These are phyloP conservation scores for Sapria himalayana DNA, from an alignment of 345 rosid genomes.

Conservation along the genomic window DNA sequence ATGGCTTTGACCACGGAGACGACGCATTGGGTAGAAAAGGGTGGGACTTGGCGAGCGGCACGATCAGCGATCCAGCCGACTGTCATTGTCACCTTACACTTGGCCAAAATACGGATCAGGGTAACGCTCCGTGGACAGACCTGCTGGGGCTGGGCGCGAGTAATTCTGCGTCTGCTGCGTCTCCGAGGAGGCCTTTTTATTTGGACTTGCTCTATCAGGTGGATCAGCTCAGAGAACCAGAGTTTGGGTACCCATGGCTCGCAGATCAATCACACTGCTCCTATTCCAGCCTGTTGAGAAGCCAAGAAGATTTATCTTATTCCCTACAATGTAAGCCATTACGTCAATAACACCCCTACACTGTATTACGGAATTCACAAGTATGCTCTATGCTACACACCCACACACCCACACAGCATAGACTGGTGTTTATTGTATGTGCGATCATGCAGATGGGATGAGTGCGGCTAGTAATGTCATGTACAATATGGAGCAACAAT, in stretches of 20 bases:
- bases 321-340: conserved; percentile 13
- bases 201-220: conserved; percentile 16
- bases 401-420: too few relatives aligned
- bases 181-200: conserved; percentile 2
- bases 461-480: too few relatives aligned
- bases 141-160: background rate
- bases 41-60: too few relatives aligned
- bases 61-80: too few relatives aligned
- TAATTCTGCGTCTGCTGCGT: background rate
- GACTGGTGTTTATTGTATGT: too few relatives aligned
- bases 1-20: too few relatives aligned
- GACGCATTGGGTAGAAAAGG: too few relatives aligned
- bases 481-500: background rate
- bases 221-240: conserved; percentile 8
- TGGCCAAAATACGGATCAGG: background rate
- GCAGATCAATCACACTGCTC: conserved; percentile 15
- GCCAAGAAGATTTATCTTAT: conserved; percentile 10
- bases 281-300: conserved; percentile 12
- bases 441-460: too few relatives aligned
- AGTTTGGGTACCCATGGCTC: conserved; percentile 10
- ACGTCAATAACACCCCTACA: background rate
- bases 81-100: too few relatives aligned
- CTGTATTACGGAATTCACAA: background rate
- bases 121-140: background rate
- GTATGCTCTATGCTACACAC: background rate